A percentile compares a stretch with the other conserved stretches of the same genome.
Evolutionary conservation across 805 yeast species (phyloP).

Genomic region (Myxozyma sirexii): DNA sequence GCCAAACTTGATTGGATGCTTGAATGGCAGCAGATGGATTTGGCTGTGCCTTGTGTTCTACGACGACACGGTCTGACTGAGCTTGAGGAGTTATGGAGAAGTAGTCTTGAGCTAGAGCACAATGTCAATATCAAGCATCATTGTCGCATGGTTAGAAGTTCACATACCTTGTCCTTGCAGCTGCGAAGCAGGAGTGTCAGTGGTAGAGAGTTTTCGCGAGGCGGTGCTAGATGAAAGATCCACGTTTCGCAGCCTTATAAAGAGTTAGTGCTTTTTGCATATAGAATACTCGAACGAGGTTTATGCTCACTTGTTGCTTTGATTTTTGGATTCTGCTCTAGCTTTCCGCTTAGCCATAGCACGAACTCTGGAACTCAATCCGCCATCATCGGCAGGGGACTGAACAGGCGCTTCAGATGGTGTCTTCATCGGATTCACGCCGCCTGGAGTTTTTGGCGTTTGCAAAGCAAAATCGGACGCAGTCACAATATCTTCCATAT

Average conservation of each 20-base stretch:
- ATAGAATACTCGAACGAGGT: not conserved
- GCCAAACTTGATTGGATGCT: slow-evolving; percentile 67
- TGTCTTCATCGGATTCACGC: slow-evolving; percentile 12
- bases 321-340: slow-evolving; percentile 30
- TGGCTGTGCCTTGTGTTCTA: slow-evolving; percentile 71
- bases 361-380: slow-evolving; percentile 62
- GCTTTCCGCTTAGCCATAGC: slow-evolving; percentile 89
- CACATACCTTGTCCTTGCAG: slow-evolving; percentile 13
- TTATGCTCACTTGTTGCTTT: slow-evolving; percentile 16
- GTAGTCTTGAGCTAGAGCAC: slow-evolving; percentile 28
- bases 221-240: slow-evolving; percentile 40
- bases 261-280: not conserved
- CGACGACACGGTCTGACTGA: slow-evolving; percentile 72
- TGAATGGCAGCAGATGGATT: slow-evolving; percentile 54
- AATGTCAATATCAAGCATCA: too few relatives aligned
- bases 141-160: not conserved
- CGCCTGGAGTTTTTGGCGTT: slow-evolving; percentile 20
- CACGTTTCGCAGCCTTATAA: slow-evolving; percentile 15
- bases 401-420: slow-evolving; percentile 10
- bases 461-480: slow-evolving; percentile 32
- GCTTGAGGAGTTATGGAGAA: slow-evolving; percentile 67
- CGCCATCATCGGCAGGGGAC: slow-evolving; percentile 46
- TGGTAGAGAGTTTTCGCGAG: slow-evolving; percentile 31
- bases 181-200: slow-evolving; percentile 1
- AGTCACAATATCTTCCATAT: slow-evolving; percentile 41